Evolutionary conservation across 352 stramenopile genomes (phyloP).

Genomic region (Achlya hypogyna): DNA sequence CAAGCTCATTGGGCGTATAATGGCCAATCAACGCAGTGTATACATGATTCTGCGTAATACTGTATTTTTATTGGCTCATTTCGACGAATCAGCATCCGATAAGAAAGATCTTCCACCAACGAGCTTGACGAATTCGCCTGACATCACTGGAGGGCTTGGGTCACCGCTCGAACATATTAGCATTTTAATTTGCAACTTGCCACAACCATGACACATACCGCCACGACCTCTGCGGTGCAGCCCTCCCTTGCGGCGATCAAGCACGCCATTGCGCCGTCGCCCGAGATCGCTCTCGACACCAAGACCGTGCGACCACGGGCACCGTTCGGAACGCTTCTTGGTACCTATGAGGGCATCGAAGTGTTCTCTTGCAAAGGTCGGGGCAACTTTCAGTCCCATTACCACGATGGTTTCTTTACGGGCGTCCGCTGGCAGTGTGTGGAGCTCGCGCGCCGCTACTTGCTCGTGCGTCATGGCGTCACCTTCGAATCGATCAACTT

Average conservation of each 20-base stretch:
- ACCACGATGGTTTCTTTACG: conserved; percentile 3
- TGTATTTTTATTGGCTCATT: neutral
- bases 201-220: neutral
- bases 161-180: neutral
- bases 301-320: neutral
- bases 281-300: neutral
- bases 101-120: neutral
- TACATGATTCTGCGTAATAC: neutral
- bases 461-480: neutral
- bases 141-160: neutral
- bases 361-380: neutral
- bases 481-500: conserved; percentile 11
- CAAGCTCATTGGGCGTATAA: neutral
- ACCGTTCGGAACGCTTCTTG: conserved; percentile 7
- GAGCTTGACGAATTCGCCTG: neutral
- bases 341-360: neutral
- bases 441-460: conserved; percentile 10
- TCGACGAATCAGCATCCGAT: neutral
- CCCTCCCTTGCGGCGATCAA: neutral
- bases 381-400: neutral
- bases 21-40: neutral
- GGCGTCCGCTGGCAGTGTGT: conserved; percentile 19
- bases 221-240: neutral
- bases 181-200: neutral
- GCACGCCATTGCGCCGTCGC: neutral